Conservation (phyloP, 352 stramenopile species). For the Pythium rishiriense region DNA sequence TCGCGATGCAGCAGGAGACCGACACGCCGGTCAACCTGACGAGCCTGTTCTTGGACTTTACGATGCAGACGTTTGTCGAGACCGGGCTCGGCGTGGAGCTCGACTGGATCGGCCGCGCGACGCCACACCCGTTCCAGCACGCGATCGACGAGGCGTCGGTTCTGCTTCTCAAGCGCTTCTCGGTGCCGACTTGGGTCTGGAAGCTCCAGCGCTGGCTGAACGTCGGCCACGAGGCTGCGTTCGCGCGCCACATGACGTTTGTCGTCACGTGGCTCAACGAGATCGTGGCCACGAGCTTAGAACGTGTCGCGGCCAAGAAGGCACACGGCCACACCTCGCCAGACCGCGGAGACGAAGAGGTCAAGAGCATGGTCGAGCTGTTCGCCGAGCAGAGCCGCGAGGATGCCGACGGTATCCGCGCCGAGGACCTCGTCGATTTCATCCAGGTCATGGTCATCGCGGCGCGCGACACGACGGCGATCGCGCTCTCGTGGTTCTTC, state of each 20-base stretch:
- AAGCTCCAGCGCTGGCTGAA: slow-evolving; percentile 50
- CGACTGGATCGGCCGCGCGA: slow-evolving; percentile 35
- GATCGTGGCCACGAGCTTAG: slow-evolving; percentile 5
- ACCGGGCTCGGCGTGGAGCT: slow-evolving; percentile 52
- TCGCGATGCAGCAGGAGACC: not conserved
- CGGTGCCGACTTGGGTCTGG: slow-evolving; percentile 50
- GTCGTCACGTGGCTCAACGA: slow-evolving; percentile 38
- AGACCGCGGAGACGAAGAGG: slow-evolving; percentile 10
- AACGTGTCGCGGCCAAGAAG: slow-evolving; percentile 23
- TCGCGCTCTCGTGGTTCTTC: slow-evolving; percentile 70
- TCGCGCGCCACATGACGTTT: slow-evolving; percentile 31
- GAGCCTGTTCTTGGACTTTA: slow-evolving; percentile 46
- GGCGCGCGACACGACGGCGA: slow-evolving; percentile 78
- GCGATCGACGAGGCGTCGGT: slow-evolving; percentile 39
- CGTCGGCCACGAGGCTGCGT: slow-evolving; percentile 38
- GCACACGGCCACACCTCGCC: not conserved
- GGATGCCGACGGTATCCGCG: slow-evolving; percentile 28
- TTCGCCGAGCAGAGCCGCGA: slow-evolving; percentile 19
- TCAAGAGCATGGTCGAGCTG: slow-evolving; percentile 25
- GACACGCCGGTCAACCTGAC: slow-evolving; percentile 20
- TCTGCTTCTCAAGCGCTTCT: slow-evolving; percentile 44
- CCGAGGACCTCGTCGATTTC: slow-evolving; percentile 64
- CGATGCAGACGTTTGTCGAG: slow-evolving; percentile 58
- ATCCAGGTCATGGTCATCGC: slow-evolving; percentile 66
- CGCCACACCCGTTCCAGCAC: slow-evolving; percentile 50